Conservation (phyloP, 345 rosid genomes). For the Eutrema japonicum region DNA sequence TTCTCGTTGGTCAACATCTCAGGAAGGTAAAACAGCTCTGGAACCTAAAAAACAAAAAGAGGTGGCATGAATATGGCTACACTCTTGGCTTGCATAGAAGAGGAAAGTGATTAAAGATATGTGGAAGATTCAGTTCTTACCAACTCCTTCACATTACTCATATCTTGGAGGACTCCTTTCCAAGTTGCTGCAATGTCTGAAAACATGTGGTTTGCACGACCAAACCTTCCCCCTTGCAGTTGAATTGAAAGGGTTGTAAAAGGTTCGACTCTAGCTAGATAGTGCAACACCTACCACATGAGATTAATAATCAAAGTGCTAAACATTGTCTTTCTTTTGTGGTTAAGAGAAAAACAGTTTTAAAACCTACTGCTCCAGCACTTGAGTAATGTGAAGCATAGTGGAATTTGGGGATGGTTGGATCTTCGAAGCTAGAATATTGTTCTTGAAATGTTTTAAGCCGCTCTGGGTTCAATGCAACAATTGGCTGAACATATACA, state of each 20-base stretch:
- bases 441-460: constrained; percentile 83
- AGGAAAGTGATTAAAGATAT: constrained; percentile 7
- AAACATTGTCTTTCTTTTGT: too few relatives aligned
- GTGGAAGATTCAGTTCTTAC: constrained; percentile 49
- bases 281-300: constrained; percentile 75
- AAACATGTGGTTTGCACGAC: constrained; percentile 79
- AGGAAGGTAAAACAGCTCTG: constrained; percentile 96
- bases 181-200: constrained; percentile 85
- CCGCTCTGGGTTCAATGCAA: constrained; percentile 83
- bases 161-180: constrained; percentile 93
- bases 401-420: constrained; percentile 92
- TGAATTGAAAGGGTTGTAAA: constrained; percentile 86
- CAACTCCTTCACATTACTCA: constrained; percentile 96
- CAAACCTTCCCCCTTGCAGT: constrained; percentile 85
- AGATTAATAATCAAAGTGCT: background rate
- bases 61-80: constrained; percentile 27
- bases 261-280: constrained; percentile 92
- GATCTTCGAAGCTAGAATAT: constrained; percentile 85
- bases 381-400: constrained; percentile 97
- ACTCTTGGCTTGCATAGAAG: constrained; percentile 22
- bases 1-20: constrained; percentile 86
- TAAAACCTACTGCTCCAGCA: constrained; percentile 73
- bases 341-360: too few relatives aligned
- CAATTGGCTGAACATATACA: constrained; percentile 81
- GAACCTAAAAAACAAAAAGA: constrained; percentile 61